Evolutionary conservation across 352 stramenopile species (phyloP).

Genomic region (Paralagenidium karlingii): DNA sequence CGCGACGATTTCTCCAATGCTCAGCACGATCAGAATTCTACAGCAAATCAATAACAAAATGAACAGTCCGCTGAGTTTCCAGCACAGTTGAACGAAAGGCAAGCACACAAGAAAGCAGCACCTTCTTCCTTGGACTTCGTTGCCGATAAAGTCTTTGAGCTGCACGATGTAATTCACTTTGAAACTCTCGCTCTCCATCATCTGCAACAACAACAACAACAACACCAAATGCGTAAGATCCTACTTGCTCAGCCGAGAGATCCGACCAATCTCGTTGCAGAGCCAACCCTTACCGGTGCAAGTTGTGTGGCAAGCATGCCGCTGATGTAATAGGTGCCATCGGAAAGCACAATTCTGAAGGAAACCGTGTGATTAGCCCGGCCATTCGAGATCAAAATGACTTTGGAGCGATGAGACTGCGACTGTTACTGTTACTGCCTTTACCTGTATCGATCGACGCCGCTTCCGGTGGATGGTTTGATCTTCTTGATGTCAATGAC

Average conservation of each 20-base stretch:
- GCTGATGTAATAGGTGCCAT: slow-evolving; percentile 71
- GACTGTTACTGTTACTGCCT: background rate
- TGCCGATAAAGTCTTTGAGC: slow-evolving; percentile 74
- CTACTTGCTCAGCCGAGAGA: background rate
- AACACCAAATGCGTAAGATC: background rate
- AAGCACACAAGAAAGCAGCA: slow-evolving; percentile 6
- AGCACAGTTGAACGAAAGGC: background rate
- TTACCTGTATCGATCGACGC: slow-evolving; percentile 64
- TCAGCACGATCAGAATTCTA: slow-evolving; percentile 78
- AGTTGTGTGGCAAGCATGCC: slow-evolving; percentile 80
- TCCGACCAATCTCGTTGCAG: too few species aligned
- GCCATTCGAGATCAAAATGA: background rate
- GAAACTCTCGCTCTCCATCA: slow-evolving; percentile 73
- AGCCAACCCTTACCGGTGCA: slow-evolving; percentile 27
- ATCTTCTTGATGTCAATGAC: slow-evolving; percentile 85
- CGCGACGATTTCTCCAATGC: slow-evolving; percentile 63
- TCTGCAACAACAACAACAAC: slow-evolving; percentile 9
- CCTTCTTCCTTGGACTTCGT: slow-evolving; percentile 70
- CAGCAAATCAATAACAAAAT: background rate
- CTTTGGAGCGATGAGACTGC: background rate
- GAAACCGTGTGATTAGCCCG: background rate
- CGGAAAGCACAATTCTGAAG: slow-evolving; percentile 61
- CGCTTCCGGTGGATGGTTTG: slow-evolving; percentile 55
- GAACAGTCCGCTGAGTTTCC: background rate
- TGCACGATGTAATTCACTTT: slow-evolving; percentile 78